Evolutionary conservation across 1,139 yeast species (phyloP).

Genomic region (Suhomyces anneliseae): DNA sequence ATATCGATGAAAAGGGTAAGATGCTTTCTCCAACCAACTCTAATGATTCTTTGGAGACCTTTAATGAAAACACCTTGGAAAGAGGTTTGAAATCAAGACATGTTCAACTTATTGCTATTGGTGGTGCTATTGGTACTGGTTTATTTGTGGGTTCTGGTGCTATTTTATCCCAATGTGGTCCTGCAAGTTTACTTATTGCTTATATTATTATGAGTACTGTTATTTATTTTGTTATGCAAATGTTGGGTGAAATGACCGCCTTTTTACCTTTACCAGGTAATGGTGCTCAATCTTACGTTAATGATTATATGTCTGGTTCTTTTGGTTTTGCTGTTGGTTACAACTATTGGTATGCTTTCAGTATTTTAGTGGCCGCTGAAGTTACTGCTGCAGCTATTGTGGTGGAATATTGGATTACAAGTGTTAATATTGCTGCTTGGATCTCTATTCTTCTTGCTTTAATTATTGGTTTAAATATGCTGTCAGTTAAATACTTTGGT

Average conservation of each 20-base stretch:
- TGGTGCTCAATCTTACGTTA: slow-evolving; percentile 41
- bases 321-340: slow-evolving; percentile 50
- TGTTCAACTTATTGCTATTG: slow-evolving; percentile 39
- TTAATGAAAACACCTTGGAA: slow-evolving; percentile 23
- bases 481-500: slow-evolving; percentile 55
- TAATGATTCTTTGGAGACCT: slow-evolving; percentile 17
- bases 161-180: slow-evolving; percentile 48
- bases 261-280: slow-evolving; percentile 54
- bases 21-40: slow-evolving; percentile 26
- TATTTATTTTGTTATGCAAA: slow-evolving; percentile 57
- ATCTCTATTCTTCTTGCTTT: slow-evolving; percentile 48
- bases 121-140: slow-evolving; percentile 46
- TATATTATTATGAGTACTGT: slow-evolving; percentile 51
- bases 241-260: slow-evolving; percentile 62
- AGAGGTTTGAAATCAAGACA: slow-evolving; percentile 42
- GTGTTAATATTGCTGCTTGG: slow-evolving; percentile 54
- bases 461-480: slow-evolving; percentile 40
- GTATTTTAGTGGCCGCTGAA: slow-evolving; percentile 51
- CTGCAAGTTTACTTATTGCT: slow-evolving; percentile 49
- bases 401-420: slow-evolving; percentile 56
- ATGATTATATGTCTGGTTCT: slow-evolving; percentile 35
- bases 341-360: slow-evolving; percentile 51
- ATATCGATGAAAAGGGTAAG: slow-evolving; percentile 33
- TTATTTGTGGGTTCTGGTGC: slow-evolving; percentile 50
- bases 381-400: slow-evolving; percentile 54